Percentiles rank a stretch among this genome's conserved stretches.
phyloP scores from a whole-genome alignment of 2,329 filamentous ascomycete genomes.

The Fusarium anthophilum region DNA sequence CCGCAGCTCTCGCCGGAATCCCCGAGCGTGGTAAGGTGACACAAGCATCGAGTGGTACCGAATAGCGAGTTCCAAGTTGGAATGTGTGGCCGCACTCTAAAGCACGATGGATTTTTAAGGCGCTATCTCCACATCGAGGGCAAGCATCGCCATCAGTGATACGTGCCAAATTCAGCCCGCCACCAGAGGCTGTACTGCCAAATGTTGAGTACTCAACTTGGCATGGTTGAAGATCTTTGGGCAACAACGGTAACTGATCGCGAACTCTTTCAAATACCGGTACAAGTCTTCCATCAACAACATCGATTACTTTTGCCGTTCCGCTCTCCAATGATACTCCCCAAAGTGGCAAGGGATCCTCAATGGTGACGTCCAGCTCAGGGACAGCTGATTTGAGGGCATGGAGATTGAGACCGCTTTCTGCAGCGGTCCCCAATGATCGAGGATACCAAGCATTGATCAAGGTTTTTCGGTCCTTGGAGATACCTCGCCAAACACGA shows the following conservation, averaged over 20 bases:
- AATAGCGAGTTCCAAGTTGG: slow-evolving; percentile 90
- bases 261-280: slow-evolving; percentile 38
- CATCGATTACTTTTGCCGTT: slow-evolving; percentile 45
- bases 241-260: slow-evolving; percentile 39
- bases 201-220: slow-evolving; percentile 34
- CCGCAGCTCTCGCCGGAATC: slow-evolving; percentile 9
- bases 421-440: slow-evolving; percentile 33
- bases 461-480: slow-evolving; percentile 72
- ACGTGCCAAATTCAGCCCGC: slow-evolving; percentile 68
- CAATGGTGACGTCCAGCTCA: slow-evolving; percentile 76
- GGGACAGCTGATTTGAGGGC: slow-evolving; percentile 73
- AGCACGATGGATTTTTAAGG: slow-evolving; percentile 73
- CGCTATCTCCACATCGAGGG: slow-evolving; percentile 71
- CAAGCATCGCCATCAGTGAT: slow-evolving; percentile 76
- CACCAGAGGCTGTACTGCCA: slow-evolving; percentile 49
- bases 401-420: slow-evolving; percentile 57
- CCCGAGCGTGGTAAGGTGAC: slow-evolving; percentile 55
- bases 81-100: slow-evolving; percentile 97
- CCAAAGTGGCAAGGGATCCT: slow-evolving; percentile 67
- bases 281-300: slow-evolving; percentile 48
- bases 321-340: slow-evolving; percentile 44
- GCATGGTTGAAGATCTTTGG: slow-evolving; percentile 19
- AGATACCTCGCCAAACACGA: slow-evolving; percentile 70
- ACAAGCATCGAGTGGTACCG: slow-evolving; percentile 73
- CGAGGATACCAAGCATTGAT: slow-evolving; percentile 75